These are phyloP conservation scores for Flaveria robusta DNA, from an alignment of 129 eudicot genomes.

Conservation along the genomic window DNA sequence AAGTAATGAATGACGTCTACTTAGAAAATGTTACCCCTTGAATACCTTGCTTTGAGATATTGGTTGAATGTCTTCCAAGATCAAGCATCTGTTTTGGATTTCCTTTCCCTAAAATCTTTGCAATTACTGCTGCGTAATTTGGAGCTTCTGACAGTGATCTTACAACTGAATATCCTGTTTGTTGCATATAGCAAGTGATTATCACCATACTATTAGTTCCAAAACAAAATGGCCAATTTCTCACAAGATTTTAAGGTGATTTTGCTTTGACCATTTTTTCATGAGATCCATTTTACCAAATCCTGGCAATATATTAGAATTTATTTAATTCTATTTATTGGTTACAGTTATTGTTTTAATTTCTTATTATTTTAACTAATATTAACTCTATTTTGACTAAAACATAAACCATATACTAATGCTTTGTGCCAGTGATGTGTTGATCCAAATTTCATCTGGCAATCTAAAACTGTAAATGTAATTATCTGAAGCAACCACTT, in stretches of 20 bases:
- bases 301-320: neutral
- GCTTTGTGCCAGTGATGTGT: neutral
- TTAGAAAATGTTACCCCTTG: conserved; percentile 8
- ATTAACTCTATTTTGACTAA: no score
- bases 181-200: conserved; percentile 15
- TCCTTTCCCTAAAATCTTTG: conserved; percentile 61
- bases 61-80: conserved; percentile 39
- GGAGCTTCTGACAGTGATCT: conserved; percentile 98
- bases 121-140: conserved; percentile 78
- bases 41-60: conserved; percentile 87
- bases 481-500: neutral
- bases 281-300: neutral
- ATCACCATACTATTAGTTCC: neutral
- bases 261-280: neutral
- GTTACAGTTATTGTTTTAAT: neutral
- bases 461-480: neutral
- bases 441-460: neutral
- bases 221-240: neutral
- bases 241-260: neutral
- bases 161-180: conserved; percentile 93
- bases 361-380: neutral
- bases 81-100: conserved; percentile 46
- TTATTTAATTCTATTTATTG: neutral
- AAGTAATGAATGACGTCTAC: conserved; percentile 1
- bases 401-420: neutral